These are phyloP conservation scores for Davidsoniella eucalypti DNA, from an alignment of 2,329 filamentous ascomycete species.

Conservation along the genomic window DNA sequence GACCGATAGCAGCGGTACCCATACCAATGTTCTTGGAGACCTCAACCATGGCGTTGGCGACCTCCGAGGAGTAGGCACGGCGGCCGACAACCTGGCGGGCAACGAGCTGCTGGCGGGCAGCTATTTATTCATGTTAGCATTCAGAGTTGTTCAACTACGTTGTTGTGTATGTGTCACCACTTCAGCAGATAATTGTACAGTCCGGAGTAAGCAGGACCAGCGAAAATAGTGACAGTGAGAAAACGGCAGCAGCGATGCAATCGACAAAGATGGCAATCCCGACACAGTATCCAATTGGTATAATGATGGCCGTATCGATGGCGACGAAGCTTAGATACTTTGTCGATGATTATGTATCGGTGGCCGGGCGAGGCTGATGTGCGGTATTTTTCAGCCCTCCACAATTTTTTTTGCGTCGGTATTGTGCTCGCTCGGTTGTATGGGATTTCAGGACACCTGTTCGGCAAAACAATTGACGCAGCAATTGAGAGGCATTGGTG, in stretches of 20 bases:
- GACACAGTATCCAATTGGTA: slow-evolving; percentile 5
- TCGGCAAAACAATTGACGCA: slow-evolving; percentile 10
- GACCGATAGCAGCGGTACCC: slow-evolving; percentile 79
- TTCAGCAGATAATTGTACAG: background rate
- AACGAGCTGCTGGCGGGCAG: slow-evolving; percentile 13
- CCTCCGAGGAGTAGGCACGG: slow-evolving; percentile 75
- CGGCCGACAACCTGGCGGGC: slow-evolving; percentile 35
- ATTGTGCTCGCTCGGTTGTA: background rate
- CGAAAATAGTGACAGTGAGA: background rate
- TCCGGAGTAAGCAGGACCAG: background rate
- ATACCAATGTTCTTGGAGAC: slow-evolving; percentile 84
- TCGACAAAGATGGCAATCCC: background rate
- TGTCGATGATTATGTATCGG: background rate
- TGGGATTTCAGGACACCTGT: slow-evolving; percentile 10
- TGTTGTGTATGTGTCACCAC: background rate
- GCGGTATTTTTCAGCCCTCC: slow-evolving; percentile 7
- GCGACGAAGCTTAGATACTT: background rate
- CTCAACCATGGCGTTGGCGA: slow-evolving; percentile 76
- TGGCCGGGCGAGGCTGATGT: slow-evolving; percentile 1
- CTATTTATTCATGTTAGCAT: slow-evolving; percentile 9
- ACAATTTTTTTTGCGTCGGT: slow-evolving; percentile 1
- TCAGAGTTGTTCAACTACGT: background rate
- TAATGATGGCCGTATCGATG: background rate
- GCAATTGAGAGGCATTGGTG: slow-evolving; percentile 1
- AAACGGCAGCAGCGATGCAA: background rate